Evolutionary conservation across 768 basidiomycete species (phyloP).

Genomic region (Termitomyces eurrhizus): DNA sequence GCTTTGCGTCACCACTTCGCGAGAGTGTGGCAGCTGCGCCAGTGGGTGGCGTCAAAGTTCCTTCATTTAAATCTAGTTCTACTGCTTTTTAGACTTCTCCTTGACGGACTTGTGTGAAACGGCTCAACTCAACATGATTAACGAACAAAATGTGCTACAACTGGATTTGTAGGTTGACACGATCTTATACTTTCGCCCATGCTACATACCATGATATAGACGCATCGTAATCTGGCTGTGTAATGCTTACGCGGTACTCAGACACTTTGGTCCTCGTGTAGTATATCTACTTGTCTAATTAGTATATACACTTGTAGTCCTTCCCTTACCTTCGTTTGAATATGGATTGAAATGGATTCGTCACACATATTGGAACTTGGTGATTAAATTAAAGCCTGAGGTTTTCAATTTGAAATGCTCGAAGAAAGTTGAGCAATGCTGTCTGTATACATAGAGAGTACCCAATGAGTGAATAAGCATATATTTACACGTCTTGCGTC

Average conservation of each 20-base stretch:
- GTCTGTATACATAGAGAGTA: neutral
- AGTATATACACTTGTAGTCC: neutral
- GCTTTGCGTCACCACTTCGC: slow-evolving; percentile 33
- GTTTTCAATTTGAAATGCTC: neutral
- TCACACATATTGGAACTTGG: neutral
- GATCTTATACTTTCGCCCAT: neutral
- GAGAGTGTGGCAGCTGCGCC: slow-evolving; percentile 19
- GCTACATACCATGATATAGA: neutral
- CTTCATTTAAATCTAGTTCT: slow-evolving; percentile 31
- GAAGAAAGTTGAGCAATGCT: neutral
- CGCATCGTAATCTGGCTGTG: neutral
- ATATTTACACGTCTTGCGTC: neutral
- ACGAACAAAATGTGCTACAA: slow-evolving; percentile 3
- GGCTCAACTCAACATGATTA: neutral
- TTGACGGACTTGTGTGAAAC: neutral
- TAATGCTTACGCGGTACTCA: neutral
- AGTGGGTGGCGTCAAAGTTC: slow-evolving; percentile 4
- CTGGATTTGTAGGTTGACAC: slow-evolving; percentile 14
- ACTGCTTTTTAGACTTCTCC: slow-evolving; percentile 20
- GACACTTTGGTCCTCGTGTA: slow-evolving; percentile 3
- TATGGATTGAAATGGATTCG: neutral
- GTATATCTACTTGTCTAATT: neutral
- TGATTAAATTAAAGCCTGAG: too few relatives aligned
- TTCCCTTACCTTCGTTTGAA: neutral
- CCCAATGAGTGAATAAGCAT: neutral